Base-by-base conservation (phyloP, 371 early-diverging fungal genomes). In the Mucor irregularis region DNA sequence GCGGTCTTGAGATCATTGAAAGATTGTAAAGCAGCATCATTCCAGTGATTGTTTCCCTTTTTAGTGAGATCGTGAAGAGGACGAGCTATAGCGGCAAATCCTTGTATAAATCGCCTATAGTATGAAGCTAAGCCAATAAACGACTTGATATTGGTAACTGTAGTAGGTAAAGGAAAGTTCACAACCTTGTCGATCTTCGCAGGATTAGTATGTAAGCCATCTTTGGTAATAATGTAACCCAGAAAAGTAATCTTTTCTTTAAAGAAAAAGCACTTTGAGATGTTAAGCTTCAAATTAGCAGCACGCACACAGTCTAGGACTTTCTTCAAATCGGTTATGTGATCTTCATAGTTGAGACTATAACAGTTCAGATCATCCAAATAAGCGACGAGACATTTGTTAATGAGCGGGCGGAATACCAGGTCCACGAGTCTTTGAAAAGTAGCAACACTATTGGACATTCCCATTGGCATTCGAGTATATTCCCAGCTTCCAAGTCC, bases 361-460 rank as follows among this genome's bases (percentile, higher is more conserved):
- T 34, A 46, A 4, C 43, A 30, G 11, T 35, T 34, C 7, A 54
- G 1, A 28, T 54, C 54, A 16, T 54, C 54, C 0, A 54, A 4
- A 19, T 54, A 54, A 1, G 40, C 53, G 0, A 39, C 45, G 6
- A 48, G 21, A 47, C 28, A 40, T 16, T 42, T 47, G 28, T 33
- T 26, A 16, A 42, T 49, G n/a, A 38, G 60, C 31, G 25, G 50
- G 62, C 11, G 43, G 58, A 39, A 78, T 55, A 5, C 74, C 51
- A 22, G 6, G 46, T 80, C 68, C 62, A 75, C 65, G 1, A 65
- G 6, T 10, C 63, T 38, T 47, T 71, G 73, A 24, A 76, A 70
- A 0, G 69, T 70, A 0, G 68, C 71, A 26, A 72, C 73, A 10
- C 72, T 68, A 16, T 44, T 63, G 3, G n/a, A 25, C 4, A 76